Conservation (phyloP, 305 asterid species). For the Fraxinus albicans region DNA sequence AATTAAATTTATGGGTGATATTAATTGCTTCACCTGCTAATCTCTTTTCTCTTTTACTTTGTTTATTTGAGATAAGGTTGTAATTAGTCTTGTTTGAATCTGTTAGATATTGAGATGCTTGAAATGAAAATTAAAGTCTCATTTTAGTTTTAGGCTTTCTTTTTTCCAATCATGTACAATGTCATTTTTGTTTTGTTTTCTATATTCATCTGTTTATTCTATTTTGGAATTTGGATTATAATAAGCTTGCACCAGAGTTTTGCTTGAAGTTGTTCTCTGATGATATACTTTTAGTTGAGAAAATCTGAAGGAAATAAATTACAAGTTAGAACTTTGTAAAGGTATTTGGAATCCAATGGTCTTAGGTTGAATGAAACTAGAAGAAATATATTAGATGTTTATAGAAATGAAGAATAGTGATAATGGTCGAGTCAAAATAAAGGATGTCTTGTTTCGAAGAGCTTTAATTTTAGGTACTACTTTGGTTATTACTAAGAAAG, state of each 20-base stretch:
- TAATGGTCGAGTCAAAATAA: background rate
- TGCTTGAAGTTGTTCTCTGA: background rate
- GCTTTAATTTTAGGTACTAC: background rate
- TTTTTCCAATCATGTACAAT: background rate
- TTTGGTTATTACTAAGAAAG: background rate
- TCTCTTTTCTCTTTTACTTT: background rate
- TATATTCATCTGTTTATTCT: background rate
- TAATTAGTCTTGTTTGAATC: conserved; percentile 8
- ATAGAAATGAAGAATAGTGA: background rate
- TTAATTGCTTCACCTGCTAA: background rate
- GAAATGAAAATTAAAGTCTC: conserved; percentile 1
- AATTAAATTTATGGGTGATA: background rate
- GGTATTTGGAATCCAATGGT: background rate
- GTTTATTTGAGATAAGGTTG: conserved; percentile 8
- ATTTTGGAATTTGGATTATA: background rate
- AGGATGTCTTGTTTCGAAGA: background rate
- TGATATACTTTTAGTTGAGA: background rate
- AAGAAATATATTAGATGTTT: background rate
- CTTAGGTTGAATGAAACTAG: conserved; percentile 2
- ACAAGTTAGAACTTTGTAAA: background rate
- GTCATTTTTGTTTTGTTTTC: background rate
- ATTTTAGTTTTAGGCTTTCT: background rate
- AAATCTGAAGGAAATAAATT: background rate
- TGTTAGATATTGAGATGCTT: conserved; percentile 7
- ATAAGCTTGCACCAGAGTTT: background rate